These are phyloP conservation scores for Colletotrichum magnum DNA, from an alignment of 2,329 filamentous ascomycete genomes.

Conservation along the genomic window DNA sequence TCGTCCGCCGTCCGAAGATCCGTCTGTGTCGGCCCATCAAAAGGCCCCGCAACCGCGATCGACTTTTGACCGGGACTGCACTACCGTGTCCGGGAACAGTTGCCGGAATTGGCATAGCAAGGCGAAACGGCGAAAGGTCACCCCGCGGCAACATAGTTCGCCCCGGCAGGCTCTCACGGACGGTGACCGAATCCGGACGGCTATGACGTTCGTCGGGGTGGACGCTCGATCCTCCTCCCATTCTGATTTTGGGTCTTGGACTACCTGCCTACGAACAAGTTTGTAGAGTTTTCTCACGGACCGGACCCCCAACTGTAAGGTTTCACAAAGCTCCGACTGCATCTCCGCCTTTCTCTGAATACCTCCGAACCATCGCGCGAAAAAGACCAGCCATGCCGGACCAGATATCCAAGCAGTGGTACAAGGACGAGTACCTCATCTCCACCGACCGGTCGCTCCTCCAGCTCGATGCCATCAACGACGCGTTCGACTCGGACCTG, in stretches of 20 bases:
- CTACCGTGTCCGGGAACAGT: not conserved
- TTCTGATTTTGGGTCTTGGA: not conserved
- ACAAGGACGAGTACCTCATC: conserved; percentile 69
- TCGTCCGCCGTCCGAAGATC: not conserved
- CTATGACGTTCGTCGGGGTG: conserved; percentile 10
- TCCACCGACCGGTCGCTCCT: conserved; percentile 72
- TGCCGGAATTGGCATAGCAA: conserved; percentile 11
- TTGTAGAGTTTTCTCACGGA: conserved; percentile 5
- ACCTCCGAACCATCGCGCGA: too few relatives aligned
- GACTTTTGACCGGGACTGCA: conserved; percentile 7
- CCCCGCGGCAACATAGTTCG: conserved; percentile 8
- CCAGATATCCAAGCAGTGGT: conserved; percentile 59
- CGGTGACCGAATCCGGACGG: conserved; percentile 2
- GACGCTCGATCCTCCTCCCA: conserved; percentile 21
- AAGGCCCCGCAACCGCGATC: not conserved
- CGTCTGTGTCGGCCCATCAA: not conserved
- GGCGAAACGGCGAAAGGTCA: not conserved
- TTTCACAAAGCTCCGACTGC: conserved; percentile 30
- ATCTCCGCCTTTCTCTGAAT: not conserved
- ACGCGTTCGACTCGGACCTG: conserved; percentile 68
- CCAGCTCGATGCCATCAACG: conserved; percentile 67
- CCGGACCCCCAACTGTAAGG: not conserved
- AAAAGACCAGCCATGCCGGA: conserved; percentile 25
- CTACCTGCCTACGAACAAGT: not conserved
- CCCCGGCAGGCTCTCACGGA: conserved; percentile 1